Percentiles rank a stretch among this genome's conserved stretches.
phyloP scores from a whole-genome alignment of 2,329 filamentous ascomycete species.

The Colletotrichum orbiculare region DNA sequence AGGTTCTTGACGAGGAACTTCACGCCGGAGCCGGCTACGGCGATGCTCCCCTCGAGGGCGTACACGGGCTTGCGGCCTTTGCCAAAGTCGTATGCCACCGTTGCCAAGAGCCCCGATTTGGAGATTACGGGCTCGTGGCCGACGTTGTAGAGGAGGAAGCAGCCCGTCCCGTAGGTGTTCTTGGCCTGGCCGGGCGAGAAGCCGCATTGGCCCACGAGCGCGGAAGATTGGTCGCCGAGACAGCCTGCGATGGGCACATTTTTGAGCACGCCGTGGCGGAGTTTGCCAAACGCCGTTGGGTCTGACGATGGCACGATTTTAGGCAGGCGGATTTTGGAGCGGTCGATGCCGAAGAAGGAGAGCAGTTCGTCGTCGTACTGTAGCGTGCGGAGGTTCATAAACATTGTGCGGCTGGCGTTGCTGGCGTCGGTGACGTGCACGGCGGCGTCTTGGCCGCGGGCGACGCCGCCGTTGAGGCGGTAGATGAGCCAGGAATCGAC shows the following conservation, averaged over 20 bases:
- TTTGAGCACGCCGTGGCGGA: constrained; percentile 73
- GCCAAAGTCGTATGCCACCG: constrained; percentile 86
- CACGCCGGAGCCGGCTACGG: constrained; percentile 83
- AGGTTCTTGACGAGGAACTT: constrained; percentile 78
- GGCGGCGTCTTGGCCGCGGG: constrained; percentile 59
- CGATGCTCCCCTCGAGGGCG: constrained; percentile 85
- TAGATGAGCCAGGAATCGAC: constrained; percentile 91
- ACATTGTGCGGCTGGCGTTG: constrained; percentile 93
- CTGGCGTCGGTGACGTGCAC: constrained; percentile 86
- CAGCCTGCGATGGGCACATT: constrained; percentile 84
- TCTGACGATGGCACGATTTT: constrained; percentile 86
- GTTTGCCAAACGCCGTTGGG: constrained; percentile 74
- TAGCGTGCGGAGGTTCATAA: constrained; percentile 86
- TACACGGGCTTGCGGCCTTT: constrained; percentile 72
- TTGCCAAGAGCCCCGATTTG: constrained; percentile 83
- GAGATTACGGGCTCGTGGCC: constrained; percentile 88
- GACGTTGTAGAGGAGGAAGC: constrained; percentile 90
- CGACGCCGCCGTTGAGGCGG: constrained; percentile 79
- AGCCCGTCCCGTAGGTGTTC: constrained; percentile 92
- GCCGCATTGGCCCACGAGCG: constrained; percentile 86
- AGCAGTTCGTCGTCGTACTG: constrained; percentile 83
- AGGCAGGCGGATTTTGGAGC: constrained; percentile 78
- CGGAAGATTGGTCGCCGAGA: constrained; percentile 87
- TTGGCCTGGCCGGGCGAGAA: constrained; percentile 86
- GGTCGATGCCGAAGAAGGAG: constrained; percentile 80